Conservation (phyloP, 148 eudicot genomes). For the Chenopodium album region DNA sequence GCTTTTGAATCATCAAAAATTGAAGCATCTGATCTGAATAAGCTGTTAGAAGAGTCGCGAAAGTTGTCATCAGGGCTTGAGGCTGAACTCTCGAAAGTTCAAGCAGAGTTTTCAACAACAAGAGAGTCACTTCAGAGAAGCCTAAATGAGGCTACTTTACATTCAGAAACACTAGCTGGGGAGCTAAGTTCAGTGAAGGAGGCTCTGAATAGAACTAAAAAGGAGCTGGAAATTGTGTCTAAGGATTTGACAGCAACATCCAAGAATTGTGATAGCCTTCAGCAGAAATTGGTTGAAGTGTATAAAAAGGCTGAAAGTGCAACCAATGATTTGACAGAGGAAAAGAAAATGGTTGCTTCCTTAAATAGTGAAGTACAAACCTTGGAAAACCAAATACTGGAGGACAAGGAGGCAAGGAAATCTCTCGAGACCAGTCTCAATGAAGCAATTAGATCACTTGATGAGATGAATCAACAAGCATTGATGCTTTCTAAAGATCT, state of each 20-base stretch:
- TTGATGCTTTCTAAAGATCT: slow-evolving; percentile 50
- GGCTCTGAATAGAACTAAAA: slow-evolving; percentile 39
- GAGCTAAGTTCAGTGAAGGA: slow-evolving; percentile 53
- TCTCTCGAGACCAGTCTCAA: slow-evolving; percentile 57
- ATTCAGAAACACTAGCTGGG: slow-evolving; percentile 35
- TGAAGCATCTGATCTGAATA: slow-evolving; percentile 50
- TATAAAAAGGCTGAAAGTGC: slow-evolving; percentile 52
- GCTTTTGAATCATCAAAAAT: slow-evolving; percentile 48
- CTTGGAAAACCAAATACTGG: slow-evolving; percentile 46
- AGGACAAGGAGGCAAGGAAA: slow-evolving; percentile 47
- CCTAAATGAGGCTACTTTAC: slow-evolving; percentile 46
- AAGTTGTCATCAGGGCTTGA: slow-evolving; percentile 51
- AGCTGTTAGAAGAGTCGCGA: slow-evolving; percentile 40
- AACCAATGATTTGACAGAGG: slow-evolving; percentile 47
- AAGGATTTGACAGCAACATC: slow-evolving; percentile 38
- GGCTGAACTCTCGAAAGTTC: slow-evolving; percentile 41
- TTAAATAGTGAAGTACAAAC: slow-evolving; percentile 46
- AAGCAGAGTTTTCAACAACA: slow-evolving; percentile 45
- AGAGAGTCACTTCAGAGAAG: slow-evolving; percentile 37
- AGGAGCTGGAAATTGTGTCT: slow-evolving; percentile 40
- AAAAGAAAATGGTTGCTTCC: slow-evolving; percentile 40
- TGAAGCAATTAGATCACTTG: slow-evolving; percentile 64
- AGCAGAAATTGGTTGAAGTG: slow-evolving; percentile 61
- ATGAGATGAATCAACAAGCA: slow-evolving; percentile 56
- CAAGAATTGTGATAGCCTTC: slow-evolving; percentile 38